phyloP scores from a whole-genome alignment of 805 yeast species.

The Candida succiphila region DNA sequence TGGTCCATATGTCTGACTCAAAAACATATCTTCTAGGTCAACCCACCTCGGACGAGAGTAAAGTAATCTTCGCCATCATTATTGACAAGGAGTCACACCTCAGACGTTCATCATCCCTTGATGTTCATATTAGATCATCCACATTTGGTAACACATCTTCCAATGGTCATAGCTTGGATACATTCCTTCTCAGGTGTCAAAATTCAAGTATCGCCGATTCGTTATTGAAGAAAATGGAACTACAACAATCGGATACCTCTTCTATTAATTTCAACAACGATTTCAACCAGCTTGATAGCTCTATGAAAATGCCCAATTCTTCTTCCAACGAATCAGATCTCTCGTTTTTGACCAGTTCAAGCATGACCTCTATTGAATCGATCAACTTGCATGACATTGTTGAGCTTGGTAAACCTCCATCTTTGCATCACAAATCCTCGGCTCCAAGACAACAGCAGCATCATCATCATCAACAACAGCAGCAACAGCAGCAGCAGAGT shows the following conservation, averaged over 20 bases:
- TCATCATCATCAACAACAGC: background rate
- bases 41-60: conserved; percentile 4
- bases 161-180: background rate
- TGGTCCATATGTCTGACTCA: conserved; percentile 4
- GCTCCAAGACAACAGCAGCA: background rate
- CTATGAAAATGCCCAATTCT: conserved; percentile 11
- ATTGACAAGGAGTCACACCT: conserved; percentile 5
- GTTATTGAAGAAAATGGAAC: background rate
- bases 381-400: conserved; percentile 1
- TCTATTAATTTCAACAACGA: background rate
- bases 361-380: conserved; percentile 5
- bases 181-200: background rate
- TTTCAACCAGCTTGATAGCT: background rate
- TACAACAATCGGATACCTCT: background rate
- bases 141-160: background rate
- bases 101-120: conserved; percentile 11
- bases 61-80: conserved; percentile 9
- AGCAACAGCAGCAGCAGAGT: background rate
- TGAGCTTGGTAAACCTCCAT: conserved; percentile 4
- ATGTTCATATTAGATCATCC: conserved; percentile 6
- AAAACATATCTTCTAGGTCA: conserved; percentile 9
- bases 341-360: conserved; percentile 7
- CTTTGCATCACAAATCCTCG: background rate
- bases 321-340: conserved; percentile 14
- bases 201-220: background rate